phyloP scores from a whole-genome alignment of 2,329 filamentous ascomycete genomes.

The Sporothrix globosa region DNA sequence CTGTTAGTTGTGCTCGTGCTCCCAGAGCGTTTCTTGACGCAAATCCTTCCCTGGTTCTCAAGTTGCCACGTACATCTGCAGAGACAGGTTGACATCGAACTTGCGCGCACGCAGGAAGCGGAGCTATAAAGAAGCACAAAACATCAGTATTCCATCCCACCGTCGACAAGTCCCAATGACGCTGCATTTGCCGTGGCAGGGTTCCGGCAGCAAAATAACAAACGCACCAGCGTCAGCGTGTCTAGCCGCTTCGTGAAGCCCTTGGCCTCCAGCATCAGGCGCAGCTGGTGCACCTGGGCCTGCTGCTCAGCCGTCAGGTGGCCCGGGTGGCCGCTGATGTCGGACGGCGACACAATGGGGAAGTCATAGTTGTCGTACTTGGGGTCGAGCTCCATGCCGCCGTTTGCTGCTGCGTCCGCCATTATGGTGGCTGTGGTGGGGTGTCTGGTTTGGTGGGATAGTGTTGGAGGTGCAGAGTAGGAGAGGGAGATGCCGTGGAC shows the following conservation, averaged over 20 bases:
- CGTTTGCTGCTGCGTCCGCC: constrained; percentile 31
- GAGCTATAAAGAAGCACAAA: constrained; percentile 54
- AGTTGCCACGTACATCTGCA: constrained; percentile 76
- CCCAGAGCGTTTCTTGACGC: background rate
- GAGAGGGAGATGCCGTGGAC: background rate
- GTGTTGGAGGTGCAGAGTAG: background rate
- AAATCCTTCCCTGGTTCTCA: background rate
- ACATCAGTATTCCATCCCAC: background rate
- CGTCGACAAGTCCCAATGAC: no score
- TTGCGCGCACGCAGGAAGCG: constrained; percentile 93
- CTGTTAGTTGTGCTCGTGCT: constrained; percentile 8
- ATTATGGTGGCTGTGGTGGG: constrained; percentile 24
- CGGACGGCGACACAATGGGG: constrained; percentile 73
- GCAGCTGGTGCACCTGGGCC: constrained; percentile 84
- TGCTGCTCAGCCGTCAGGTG: constrained; percentile 85
- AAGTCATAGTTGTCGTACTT: constrained; percentile 98
- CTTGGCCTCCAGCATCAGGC: constrained; percentile 78
- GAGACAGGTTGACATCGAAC: constrained; percentile 82
- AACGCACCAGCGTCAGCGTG: constrained; percentile 80
- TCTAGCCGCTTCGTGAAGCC: constrained; percentile 85
- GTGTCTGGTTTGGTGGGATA: background rate
- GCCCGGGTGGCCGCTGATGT: constrained; percentile 79
- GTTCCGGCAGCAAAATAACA: no score
- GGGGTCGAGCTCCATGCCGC: constrained; percentile 66
- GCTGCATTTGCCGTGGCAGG: no score